phyloP scores from a whole-genome alignment of 257 asterid species.

The Nyctanthes arbortristis region DNA sequence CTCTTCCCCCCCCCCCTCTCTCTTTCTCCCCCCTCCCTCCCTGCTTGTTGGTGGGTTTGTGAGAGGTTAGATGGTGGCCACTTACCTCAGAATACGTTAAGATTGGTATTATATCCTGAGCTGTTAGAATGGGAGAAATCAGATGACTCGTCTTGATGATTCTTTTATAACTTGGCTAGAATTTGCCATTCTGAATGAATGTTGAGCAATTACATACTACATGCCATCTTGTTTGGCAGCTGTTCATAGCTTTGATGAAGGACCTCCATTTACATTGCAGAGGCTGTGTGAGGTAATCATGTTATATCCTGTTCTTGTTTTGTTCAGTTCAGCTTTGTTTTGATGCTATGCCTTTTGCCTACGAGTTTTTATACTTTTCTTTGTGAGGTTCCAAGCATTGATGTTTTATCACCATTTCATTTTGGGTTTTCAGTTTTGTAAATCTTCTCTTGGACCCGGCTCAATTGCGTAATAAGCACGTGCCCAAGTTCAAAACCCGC shows the following conservation, averaged over 20 bases:
- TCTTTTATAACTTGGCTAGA: no score
- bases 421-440: constrained; percentile 8
- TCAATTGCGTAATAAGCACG: no score
- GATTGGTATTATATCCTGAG: not conserved
- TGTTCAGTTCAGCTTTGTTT: constrained; percentile 7
- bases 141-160: no score
- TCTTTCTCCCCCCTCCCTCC: not conserved
- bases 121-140: not conserved
- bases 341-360: not conserved
- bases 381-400: constrained; percentile 1
- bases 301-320: not conserved
- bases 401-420: constrained; percentile 2
- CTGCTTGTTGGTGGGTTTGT: not conserved
- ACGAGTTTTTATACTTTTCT: not conserved
- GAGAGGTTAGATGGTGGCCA: not conserved
- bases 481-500: no score
- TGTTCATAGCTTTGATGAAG: constrained; percentile 76
- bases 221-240: constrained; percentile 52
- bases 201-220: constrained; percentile 10
- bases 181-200: not conserved
- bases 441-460: no score
- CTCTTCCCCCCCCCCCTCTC: no score
- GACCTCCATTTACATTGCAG: constrained; percentile 97
- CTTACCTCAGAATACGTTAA: not conserved
- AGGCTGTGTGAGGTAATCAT: constrained; percentile 91